Percentiles rank a stretch among this genome's conserved stretches.
These are phyloP conservation scores for Phytophthora sp. DNA, from an alignment of 352 stramenopile genomes.

Conservation along the genomic window DNA sequence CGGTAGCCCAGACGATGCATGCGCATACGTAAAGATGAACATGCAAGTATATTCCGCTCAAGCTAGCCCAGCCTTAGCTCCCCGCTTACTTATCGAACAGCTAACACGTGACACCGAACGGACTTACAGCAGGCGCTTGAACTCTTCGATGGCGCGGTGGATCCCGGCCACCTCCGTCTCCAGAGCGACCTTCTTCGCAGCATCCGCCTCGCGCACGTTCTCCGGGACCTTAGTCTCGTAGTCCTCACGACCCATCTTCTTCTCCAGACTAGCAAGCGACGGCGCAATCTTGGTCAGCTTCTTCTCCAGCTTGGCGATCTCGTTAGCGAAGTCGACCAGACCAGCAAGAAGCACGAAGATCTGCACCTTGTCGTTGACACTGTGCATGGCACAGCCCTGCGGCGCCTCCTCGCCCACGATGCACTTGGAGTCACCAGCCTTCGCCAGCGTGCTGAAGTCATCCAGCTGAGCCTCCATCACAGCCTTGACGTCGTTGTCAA, in stretches of 20 bases:
- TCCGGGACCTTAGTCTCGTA: conserved; percentile 84
- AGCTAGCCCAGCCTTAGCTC: conserved; percentile 2
- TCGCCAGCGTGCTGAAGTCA: conserved; percentile 96
- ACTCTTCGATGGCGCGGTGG: conserved; percentile 74
- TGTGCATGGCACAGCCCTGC: conserved; percentile 92
- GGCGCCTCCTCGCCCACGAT: conserved; percentile 85
- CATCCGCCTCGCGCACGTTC: conserved; percentile 79
- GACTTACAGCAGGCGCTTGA: conserved; percentile 76
- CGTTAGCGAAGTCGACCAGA: conserved; percentile 89
- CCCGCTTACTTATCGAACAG: conserved; percentile 3
- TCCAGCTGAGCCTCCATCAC: conserved; percentile 86
- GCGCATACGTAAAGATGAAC: conserved; percentile 1
- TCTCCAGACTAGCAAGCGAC: conserved; percentile 72
- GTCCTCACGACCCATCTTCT: conserved; percentile 85
- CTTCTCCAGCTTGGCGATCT: conserved; percentile 91
- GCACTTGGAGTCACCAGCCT: conserved; percentile 90
- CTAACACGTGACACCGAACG: conserved; percentile 2
- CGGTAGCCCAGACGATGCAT: conserved; percentile 6
- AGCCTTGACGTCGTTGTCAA: conserved; percentile 70
- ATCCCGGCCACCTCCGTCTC: conserved; percentile 86
- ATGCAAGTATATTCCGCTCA: conserved; percentile 34
- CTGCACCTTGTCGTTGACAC: conserved; percentile 94
- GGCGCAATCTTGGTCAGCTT: conserved; percentile 85
- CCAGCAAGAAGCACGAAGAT: conserved; percentile 87
- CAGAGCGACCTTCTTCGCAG: conserved; percentile 78